A percentile compares a stretch with the other conserved stretches of the same genome.
Conservation (phyloP, 768 basidiomycete genomes). For the Suillus weaverae region DNA sequence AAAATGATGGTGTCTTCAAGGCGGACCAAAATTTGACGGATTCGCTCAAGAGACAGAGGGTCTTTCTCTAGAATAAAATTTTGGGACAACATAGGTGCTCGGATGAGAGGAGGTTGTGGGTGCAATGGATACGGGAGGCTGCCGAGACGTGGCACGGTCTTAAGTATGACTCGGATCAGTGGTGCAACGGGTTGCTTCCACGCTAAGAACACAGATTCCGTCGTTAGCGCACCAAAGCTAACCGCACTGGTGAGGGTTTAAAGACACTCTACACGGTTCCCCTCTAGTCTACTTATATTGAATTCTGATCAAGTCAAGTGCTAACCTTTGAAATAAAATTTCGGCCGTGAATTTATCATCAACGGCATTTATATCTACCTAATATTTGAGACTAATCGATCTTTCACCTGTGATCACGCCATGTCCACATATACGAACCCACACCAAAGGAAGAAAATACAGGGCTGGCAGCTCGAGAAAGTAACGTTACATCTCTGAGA, state of each 20-base stretch:
- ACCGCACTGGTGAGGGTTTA: neutral
- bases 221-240: neutral
- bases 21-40: constrained; percentile 81
- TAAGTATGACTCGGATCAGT: neutral
- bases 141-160: constrained; percentile 6
- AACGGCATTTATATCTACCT: neutral
- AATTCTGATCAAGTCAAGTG: neutral
- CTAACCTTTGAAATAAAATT: neutral
- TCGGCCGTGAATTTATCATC: neutral
- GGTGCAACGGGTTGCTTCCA: neutral
- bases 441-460: too few relatives aligned
- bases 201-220: neutral
- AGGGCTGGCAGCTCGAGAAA: neutral
- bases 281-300: neutral
- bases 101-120: constrained; percentile 6
- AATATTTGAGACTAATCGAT: neutral
- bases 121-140: neutral
- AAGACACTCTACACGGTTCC: neutral
- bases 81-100: constrained; percentile 49
- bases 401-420: neutral
- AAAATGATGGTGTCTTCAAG: constrained; percentile 99
- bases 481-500: neutral
- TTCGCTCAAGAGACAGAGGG: constrained; percentile 85
- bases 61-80: constrained; percentile 73
- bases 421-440: neutral